These are phyloP conservation scores for Ustilago sp. DNA, from an alignment of 1,284 basidiomycete species.

Conservation along the genomic window DNA sequence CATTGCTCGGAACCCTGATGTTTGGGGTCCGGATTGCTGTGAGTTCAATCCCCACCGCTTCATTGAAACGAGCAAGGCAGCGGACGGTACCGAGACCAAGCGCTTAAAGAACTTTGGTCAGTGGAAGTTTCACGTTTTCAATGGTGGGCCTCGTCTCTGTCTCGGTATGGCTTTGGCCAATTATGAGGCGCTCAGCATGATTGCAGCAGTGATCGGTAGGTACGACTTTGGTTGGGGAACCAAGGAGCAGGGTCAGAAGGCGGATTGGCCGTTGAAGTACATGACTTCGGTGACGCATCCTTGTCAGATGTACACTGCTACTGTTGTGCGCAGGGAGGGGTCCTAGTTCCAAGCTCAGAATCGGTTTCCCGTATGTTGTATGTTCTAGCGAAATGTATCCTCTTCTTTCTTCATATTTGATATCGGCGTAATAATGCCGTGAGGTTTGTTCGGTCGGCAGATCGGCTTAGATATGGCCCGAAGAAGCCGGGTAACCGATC, in stretches of 20 bases:
- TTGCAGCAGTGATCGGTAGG: conserved; percentile 33
- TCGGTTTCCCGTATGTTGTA: not conserved
- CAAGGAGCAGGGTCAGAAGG: conserved; percentile 53
- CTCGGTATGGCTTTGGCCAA: conserved; percentile 60
- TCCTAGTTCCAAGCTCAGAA: not conserved
- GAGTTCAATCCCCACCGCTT: conserved; percentile 59
- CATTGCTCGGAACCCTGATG: conserved; percentile 55
- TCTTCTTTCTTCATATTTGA: not conserved
- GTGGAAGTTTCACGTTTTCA: conserved; percentile 63
- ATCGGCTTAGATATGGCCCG: not conserved
- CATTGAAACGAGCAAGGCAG: conserved; percentile 31
- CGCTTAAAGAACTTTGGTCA: conserved; percentile 46
- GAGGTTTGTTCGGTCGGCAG: not conserved
- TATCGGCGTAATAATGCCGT: not conserved
- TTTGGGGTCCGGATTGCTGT: conserved; percentile 57
- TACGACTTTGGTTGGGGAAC: conserved; percentile 57
- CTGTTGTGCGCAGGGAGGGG: conserved; percentile 36
- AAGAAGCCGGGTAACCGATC: not conserved
- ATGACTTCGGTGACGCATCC: conserved; percentile 56
- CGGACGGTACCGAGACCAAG: conserved; percentile 32
- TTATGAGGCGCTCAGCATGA: conserved; percentile 52
- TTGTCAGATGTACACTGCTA: conserved; percentile 49
- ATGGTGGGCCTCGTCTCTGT: conserved; percentile 61
- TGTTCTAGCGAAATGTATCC: not conserved
- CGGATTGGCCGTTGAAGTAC: conserved; percentile 54